Conservation (phyloP, 2,329 filamentous ascomycete species). For the Pyrenophora teres region DNA sequence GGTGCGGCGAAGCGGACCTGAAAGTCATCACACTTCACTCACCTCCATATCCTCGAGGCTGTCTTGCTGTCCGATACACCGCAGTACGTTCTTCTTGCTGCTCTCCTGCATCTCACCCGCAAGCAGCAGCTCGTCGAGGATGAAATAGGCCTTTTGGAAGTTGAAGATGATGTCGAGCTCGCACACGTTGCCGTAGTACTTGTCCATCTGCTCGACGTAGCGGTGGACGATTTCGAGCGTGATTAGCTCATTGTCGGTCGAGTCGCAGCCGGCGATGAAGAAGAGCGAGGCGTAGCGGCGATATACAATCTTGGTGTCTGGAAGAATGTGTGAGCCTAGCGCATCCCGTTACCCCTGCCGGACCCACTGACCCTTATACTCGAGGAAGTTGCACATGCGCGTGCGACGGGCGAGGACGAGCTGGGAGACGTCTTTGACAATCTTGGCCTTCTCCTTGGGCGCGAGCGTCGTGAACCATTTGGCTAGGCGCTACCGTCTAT, state of each 20-base stretch:
- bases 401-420: conserved; percentile 93
- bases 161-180: conserved; percentile 99
- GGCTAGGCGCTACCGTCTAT: conserved; percentile 75
- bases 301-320: conserved; percentile 98
- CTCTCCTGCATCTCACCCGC: conserved; percentile 98
- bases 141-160: conserved; percentile 99
- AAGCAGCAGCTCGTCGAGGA: conserved; percentile 91
- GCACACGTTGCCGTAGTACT: conserved; percentile 99
- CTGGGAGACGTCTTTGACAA: conserved; percentile 99
- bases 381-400: conserved; percentile 99
- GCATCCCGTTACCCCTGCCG: conserved; percentile 17
- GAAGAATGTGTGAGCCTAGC: conserved; percentile 33
- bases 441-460: conserved; percentile 98
- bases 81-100: conserved; percentile 97
- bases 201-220: conserved; percentile 99
- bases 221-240: conserved; percentile 98
- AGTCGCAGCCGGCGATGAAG: conserved; percentile 96
- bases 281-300: conserved; percentile 98
- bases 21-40: conserved; percentile 53
- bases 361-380: conserved; percentile 82
- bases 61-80: conserved; percentile 96
- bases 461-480: conserved; percentile 99
- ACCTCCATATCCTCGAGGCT: conserved; percentile 99
- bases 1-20: conserved; percentile 23
- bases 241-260: conserved; percentile 98